These are phyloP conservation scores for Mycotypha africana DNA, from an alignment of 371 early-diverging fungal genomes.

Conservation along the genomic window DNA sequence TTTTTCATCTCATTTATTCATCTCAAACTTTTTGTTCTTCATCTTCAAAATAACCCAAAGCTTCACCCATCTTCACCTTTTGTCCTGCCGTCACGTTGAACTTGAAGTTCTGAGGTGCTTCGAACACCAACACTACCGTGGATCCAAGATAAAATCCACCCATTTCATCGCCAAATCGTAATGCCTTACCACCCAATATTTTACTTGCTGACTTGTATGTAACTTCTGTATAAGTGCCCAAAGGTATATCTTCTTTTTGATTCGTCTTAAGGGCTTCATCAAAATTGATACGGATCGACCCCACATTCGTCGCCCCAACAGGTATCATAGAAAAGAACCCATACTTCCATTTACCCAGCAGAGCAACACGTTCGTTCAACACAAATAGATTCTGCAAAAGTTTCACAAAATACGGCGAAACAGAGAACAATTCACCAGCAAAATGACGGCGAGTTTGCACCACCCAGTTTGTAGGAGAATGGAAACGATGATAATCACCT, in stretches of 20 bases:
- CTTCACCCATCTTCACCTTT: conserved; percentile 78
- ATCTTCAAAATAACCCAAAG: conserved; percentile 61
- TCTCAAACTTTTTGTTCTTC: no score
- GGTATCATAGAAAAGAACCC: conserved; percentile 96
- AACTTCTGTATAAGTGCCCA: conserved; percentile 75
- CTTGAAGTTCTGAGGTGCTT: conserved; percentile 81
- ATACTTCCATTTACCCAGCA: conserved; percentile 89
- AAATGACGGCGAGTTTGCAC: conserved; percentile 86
- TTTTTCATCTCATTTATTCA: background rate
- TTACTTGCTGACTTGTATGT: conserved; percentile 63
- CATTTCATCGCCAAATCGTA: conserved; percentile 81
- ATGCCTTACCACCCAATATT: conserved; percentile 59
- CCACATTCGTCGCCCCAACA: conserved; percentile 97
- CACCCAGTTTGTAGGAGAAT: conserved; percentile 94
- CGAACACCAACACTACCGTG: conserved; percentile 96
- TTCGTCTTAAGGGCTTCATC: conserved; percentile 80
- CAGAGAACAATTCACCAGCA: conserved; percentile 91
- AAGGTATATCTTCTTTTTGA: conserved; percentile 51
- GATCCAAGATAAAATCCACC: conserved; percentile 95
- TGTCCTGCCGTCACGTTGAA: conserved; percentile 73
- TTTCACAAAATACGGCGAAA: conserved; percentile 85
- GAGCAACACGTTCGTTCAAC: conserved; percentile 91
- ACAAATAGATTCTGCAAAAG: conserved; percentile 85
- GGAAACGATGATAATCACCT: conserved; percentile 98
- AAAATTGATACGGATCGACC: conserved; percentile 89